Percentiles rank a stretch among this genome's conserved stretches.
Evolutionary conservation across 371 early-diverging fungal species (phyloP).

Genomic region (Edhazardia aedis): DNA sequence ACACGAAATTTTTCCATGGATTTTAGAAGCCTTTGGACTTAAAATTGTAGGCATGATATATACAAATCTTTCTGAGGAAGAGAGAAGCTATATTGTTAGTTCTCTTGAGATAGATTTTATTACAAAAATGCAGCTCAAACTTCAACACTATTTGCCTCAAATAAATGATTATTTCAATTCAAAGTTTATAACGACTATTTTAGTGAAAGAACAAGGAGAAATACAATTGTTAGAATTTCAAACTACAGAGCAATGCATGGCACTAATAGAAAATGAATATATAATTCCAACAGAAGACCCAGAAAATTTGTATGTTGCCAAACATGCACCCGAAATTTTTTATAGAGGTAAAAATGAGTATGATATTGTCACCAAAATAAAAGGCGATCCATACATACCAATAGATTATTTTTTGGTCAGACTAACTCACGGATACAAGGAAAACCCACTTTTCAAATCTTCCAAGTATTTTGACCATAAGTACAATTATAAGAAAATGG

Average conservation of each 20-base stretch:
- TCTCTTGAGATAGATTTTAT: conserved; percentile 39
- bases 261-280: conserved; percentile 18
- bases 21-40: conserved; percentile 9
- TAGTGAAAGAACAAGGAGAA: conserved; percentile 8
- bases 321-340: background rate
- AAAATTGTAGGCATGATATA: conserved; percentile 22
- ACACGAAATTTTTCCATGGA: background rate
- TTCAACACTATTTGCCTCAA: too few species aligned
- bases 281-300: conserved; percentile 23
- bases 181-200: conserved; percentile 21
- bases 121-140: conserved; percentile 25
- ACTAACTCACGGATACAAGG: conserved; percentile 17
- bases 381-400: too few species aligned
- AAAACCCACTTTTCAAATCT: conserved; percentile 1
- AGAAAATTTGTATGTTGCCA: conserved; percentile 3
- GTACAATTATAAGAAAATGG: conserved; percentile 10
- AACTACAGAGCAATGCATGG: conserved; percentile 38
- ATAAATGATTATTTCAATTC: background rate
- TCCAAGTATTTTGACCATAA: conserved; percentile 1
- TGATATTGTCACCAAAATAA: conserved; percentile 2
- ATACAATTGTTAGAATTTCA: conserved; percentile 19
- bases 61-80: conserved; percentile 1
- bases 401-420: conserved; percentile 26
- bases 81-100: conserved; percentile 15
- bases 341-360: conserved; percentile 10